A percentile compares a stretch with the other conserved stretches of the same genome.
These are phyloP conservation scores for Oryza glumipatula DNA, from an alignment of 176 grass and related monocot species.

Conservation along the genomic window DNA sequence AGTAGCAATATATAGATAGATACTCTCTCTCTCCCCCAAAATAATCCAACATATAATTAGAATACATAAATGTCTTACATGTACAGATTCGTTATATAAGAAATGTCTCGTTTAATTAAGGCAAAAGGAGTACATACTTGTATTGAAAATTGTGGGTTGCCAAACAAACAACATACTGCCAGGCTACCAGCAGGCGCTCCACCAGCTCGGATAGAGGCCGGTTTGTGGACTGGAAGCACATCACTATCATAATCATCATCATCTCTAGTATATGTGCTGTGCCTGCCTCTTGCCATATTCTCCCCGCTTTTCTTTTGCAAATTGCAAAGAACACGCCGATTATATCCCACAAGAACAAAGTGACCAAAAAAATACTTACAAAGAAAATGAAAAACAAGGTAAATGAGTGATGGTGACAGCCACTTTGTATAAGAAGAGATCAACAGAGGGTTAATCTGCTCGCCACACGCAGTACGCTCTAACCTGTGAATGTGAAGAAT, in stretches of 20 bases:
- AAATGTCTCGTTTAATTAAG: too few species aligned
- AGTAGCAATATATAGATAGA: not conserved
- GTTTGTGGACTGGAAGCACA: not conserved
- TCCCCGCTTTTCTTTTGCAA: slow-evolving; percentile 23
- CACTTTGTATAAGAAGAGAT: not conserved
- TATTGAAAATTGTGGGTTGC: not conserved
- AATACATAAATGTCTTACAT: too few species aligned
- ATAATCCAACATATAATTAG: too few species aligned
- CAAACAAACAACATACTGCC: not conserved
- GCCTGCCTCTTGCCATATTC: slow-evolving; percentile 30
- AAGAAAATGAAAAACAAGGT: not conserved
- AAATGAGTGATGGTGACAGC: slow-evolving; percentile 32
- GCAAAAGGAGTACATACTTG: too few species aligned
- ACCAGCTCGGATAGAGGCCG: not conserved
- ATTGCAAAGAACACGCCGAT: slow-evolving; percentile 16
- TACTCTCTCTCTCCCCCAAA: too few species aligned
- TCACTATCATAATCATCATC: slow-evolving; percentile 30
- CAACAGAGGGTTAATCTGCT: not conserved
- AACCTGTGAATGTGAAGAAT: not conserved
- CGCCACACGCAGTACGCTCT: not conserved
- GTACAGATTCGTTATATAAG: too few species aligned
- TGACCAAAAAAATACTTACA: not conserved
- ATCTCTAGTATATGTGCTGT: not conserved
- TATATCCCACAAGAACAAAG: slow-evolving; percentile 23
- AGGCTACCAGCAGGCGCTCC: too few species aligned